Conservation (phyloP, 73 alveolate genomes). For the Paramecium caudatum region DNA sequence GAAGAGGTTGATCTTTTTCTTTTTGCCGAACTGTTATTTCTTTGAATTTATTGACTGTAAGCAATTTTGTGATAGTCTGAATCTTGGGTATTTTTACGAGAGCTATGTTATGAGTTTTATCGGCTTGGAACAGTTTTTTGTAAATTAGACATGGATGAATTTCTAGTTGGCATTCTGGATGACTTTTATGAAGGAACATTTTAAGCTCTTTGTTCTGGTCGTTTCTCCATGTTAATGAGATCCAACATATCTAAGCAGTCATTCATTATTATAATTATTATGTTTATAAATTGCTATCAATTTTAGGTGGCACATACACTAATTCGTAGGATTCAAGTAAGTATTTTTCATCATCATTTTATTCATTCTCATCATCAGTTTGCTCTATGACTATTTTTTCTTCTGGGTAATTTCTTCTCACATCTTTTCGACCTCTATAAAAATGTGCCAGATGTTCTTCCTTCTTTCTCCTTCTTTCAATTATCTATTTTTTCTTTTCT, state of each 20-base stretch:
- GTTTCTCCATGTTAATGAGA: not conserved
- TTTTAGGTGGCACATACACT: not conserved
- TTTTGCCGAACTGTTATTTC: not conserved
- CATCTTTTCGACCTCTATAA: conserved; percentile 29
- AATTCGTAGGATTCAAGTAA: not conserved
- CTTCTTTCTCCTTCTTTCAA: conserved; percentile 56
- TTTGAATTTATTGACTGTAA: not conserved
- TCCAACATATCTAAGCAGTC: not conserved
- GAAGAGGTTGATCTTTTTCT: conserved; percentile 45
- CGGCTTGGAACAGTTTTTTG: not conserved
- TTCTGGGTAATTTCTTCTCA: conserved; percentile 18
- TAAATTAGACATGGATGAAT: not conserved
- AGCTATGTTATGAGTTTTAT: not conserved
- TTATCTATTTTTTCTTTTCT: conserved; percentile 34
- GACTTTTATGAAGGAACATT: not conserved
- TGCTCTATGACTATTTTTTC: not conserved
- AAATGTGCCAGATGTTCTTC: conserved; percentile 39
- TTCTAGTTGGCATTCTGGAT: conserved; percentile 22
- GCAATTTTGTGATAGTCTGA: not conserved
- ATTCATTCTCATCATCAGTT: not conserved
- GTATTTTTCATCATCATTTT: conserved; percentile 44
- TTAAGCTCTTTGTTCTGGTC: not conserved
- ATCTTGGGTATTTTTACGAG: not conserved
- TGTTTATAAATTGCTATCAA: not conserved
- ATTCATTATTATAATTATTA: conserved; percentile 44